Evolutionary conservation across 306 rosid genomes (phyloP).

Genomic region (cucumber (Cucumis sativus)): DNA sequence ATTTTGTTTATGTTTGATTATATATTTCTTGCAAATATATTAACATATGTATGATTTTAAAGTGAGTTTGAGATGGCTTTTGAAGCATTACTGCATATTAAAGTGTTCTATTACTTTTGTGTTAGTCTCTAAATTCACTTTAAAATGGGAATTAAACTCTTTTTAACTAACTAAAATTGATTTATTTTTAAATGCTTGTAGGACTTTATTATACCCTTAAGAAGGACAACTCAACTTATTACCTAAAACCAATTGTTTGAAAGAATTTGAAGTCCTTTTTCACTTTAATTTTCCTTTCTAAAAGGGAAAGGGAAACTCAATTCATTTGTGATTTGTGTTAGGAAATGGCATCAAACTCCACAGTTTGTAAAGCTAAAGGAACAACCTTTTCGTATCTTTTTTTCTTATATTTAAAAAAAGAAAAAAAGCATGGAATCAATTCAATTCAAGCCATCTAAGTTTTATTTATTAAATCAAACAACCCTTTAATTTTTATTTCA

Average conservation of each 20-base stretch:
- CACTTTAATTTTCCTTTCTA: not conserved
- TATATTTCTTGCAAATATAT: not conserved
- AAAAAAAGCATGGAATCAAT: not conserved
- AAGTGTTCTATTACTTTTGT: too few species aligned
- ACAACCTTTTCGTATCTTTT: not conserved
- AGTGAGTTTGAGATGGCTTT: not conserved
- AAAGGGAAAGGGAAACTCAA: not conserved
- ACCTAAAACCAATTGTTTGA: not conserved
- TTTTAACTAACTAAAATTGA: too few species aligned
- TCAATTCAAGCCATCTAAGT: not conserved
- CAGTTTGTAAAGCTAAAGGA: constrained; percentile 1
- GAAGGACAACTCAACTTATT: not conserved
- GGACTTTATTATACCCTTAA: too few species aligned
- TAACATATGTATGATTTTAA: not conserved
- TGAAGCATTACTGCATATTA: not conserved
- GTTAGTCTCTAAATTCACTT: too few species aligned
- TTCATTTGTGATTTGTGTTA: not conserved
- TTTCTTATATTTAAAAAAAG: not conserved
- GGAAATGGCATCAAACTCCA: not conserved
- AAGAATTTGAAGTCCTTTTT: not conserved
- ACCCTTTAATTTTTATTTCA: not conserved
- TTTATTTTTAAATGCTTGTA: too few species aligned
- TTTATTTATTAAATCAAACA: not conserved
- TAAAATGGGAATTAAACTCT: too few species aligned
- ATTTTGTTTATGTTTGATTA: too few species aligned